Conservation (phyloP, 257 asterid species). For the Anisodus acutangulus region DNA sequence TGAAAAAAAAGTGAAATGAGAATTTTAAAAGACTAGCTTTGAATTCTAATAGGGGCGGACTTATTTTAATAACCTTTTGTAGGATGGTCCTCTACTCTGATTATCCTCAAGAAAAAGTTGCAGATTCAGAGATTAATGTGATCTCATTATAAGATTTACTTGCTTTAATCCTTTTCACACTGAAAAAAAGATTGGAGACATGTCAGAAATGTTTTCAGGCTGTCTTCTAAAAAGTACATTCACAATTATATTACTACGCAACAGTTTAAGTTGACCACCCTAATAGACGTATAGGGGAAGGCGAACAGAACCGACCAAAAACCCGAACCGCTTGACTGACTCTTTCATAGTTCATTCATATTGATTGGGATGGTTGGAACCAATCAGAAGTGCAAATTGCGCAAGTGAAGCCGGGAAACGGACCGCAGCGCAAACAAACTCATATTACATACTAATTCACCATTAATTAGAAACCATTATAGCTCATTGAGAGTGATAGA, state of each 20-base stretch:
- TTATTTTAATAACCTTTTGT: neutral
- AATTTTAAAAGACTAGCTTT: conserved; percentile 14
- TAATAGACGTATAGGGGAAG: no score
- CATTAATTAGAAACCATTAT: neutral
- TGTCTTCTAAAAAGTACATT: neutral
- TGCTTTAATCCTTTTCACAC: conserved; percentile 18
- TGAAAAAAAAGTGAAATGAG: conserved; percentile 13
- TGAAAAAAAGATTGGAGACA: neutral
- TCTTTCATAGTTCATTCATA: no score
- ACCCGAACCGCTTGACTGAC: no score
- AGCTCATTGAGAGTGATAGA: neutral
- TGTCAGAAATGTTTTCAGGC: neutral
- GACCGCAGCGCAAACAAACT: no score
- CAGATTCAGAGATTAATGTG: conserved; percentile 10
- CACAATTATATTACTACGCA: no score
- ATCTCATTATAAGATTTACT: conserved; percentile 9
- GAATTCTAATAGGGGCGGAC: neutral
- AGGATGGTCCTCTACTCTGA: conserved; percentile 6
- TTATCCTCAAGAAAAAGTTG: conserved; percentile 5
- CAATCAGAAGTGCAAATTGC: no score
- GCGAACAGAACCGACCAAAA: no score
- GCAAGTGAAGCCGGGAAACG: no score
- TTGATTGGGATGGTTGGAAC: no score
- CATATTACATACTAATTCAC: neutral
- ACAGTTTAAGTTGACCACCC: neutral